These are phyloP conservation scores for Auriculariales sp. DNA, from an alignment of 768 basidiomycete genomes.

Conservation along the genomic window DNA sequence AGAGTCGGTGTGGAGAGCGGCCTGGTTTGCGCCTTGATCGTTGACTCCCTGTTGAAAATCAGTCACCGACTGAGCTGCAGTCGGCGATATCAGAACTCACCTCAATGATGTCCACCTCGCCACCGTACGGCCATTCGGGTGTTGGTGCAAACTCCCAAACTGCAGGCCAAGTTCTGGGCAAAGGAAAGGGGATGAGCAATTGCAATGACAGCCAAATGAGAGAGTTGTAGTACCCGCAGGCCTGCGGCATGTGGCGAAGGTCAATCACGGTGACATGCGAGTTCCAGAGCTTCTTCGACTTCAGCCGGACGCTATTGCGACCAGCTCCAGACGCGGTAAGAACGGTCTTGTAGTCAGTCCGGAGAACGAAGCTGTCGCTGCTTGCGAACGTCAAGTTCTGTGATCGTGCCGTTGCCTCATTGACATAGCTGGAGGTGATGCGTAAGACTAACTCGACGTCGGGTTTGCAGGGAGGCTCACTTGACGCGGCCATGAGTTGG, in stretches of 20 bases:
- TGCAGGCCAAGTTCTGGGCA: constrained; percentile 33
- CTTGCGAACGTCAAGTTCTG: constrained; percentile 44
- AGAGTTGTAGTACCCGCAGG: constrained; percentile 43
- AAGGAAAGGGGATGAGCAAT: background rate
- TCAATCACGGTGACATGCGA: constrained; percentile 43
- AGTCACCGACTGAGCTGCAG: background rate
- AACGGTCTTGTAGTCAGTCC: constrained; percentile 35
- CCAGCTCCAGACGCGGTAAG: constrained; percentile 37
- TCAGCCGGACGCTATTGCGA: constrained; percentile 41
- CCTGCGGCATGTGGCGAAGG: constrained; percentile 44
- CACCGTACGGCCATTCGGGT: constrained; percentile 32
- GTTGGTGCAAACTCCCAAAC: constrained; percentile 13
- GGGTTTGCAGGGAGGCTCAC: no score
- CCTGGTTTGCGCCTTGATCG: constrained; percentile 32
- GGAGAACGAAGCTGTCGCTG: constrained; percentile 36
- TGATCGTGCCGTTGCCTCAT: constrained; percentile 30
- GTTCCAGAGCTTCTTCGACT: constrained; percentile 35
- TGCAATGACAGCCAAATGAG: constrained; percentile 11
- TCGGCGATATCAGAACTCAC: background rate
- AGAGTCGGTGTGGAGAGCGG: constrained; percentile 39
- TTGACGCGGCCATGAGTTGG: constrained; percentile 61
- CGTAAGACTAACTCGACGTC: no score
- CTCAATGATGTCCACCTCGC: constrained; percentile 5
- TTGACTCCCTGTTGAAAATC: constrained; percentile 31
- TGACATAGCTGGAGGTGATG: constrained; percentile 2